phyloP scores from a whole-genome alignment of 768 basidiomycete genomes.

The Leccinum aurantiacum region DNA sequence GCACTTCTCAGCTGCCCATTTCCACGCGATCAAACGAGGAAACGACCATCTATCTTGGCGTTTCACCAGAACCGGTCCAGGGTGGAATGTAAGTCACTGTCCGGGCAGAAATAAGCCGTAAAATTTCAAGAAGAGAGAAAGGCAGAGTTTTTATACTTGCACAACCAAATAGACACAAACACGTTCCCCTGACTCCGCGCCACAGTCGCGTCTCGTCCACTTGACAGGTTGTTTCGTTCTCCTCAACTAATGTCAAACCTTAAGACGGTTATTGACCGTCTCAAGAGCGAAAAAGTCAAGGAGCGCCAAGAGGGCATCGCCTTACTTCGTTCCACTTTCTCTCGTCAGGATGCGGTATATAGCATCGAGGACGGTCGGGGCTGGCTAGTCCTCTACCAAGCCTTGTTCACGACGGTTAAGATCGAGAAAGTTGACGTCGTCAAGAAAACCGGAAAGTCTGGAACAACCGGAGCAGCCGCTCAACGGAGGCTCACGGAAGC shows the following conservation, averaged over 20 bases:
- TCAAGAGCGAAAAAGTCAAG: slow-evolving; percentile 64
- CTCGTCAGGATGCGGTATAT: slow-evolving; percentile 45
- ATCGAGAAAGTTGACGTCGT: slow-evolving; percentile 55
- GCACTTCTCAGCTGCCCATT: slow-evolving; percentile 51
- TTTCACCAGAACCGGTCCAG: slow-evolving; percentile 83
- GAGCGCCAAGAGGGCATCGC: slow-evolving; percentile 66
- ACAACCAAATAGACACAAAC: slow-evolving; percentile 33
- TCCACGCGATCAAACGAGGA: slow-evolving; percentile 53
- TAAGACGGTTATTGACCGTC: slow-evolving; percentile 46
- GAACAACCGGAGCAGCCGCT: slow-evolving; percentile 44
- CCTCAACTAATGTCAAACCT: slow-evolving; percentile 39
- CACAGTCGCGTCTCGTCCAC: slow-evolving; percentile 18
- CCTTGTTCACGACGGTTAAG: slow-evolving; percentile 64
- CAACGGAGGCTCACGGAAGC: slow-evolving; percentile 63
- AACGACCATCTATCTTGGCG: slow-evolving; percentile 55
- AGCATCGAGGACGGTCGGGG: slow-evolving; percentile 36
- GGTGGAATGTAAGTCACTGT: slow-evolving; percentile 57
- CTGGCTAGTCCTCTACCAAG: slow-evolving; percentile 73
- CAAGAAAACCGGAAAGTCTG: slow-evolving; percentile 43
- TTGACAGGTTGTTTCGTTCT: slow-evolving; percentile 4
- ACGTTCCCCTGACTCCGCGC: slow-evolving; percentile 3
- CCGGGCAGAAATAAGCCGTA: slow-evolving; percentile 76
- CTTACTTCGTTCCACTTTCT: slow-evolving; percentile 51
- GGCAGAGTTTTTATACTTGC: slow-evolving; percentile 24
- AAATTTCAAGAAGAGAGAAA: neutral